Base-by-base conservation (phyloP, 805 yeast species). In the Monosporozyma siamensis region DNA sequence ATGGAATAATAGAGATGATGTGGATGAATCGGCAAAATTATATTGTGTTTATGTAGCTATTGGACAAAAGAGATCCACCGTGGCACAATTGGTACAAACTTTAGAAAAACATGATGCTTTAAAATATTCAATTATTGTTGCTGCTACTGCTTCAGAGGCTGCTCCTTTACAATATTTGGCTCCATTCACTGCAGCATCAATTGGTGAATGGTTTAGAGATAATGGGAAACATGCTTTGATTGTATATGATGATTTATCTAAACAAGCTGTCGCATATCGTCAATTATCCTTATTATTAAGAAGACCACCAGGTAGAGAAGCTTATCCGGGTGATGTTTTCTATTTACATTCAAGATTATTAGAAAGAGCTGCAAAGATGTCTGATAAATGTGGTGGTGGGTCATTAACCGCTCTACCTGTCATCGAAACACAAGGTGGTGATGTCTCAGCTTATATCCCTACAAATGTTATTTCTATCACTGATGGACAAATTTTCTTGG, bases 201-300 rank as follows among this genome's bases (percentile, higher is more conserved):
- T 92, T 69, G 96, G 97, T 77, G 99, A 92, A 78, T 92, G 98
- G 98, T 92, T 92, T 94, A 87, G 98, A 81, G 99, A 92, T 80
- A 92, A 90, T 73, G 96, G 95, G 69, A 85, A 73, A 71, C 97
- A 92, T 74, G 94, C 97, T 61, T 77, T 90, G 75, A 92, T 90
- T 71, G 75, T 87, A 81, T 90, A 77, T 75, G 97, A 90, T 71
- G 97, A 90, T 74, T 81, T 90, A 75, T 90, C 97, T 67, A 90
- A 90, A 78, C 97, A 90, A 78, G 97, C 97, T 56, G 97, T 90
- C 69, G 97, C 97, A 59, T 90, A 90, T 87, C 94, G 97, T 80
- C 97, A 90, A 79, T 82, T 90, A 77, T 90, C 97, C 51, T 80
- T 90, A 70, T 76, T 89, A 71, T 80, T 88, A 75, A 87, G 96